Conservation (phyloP, 2,329 filamentous ascomycete genomes). For the Pseudogymnoascus sp. region DNA sequence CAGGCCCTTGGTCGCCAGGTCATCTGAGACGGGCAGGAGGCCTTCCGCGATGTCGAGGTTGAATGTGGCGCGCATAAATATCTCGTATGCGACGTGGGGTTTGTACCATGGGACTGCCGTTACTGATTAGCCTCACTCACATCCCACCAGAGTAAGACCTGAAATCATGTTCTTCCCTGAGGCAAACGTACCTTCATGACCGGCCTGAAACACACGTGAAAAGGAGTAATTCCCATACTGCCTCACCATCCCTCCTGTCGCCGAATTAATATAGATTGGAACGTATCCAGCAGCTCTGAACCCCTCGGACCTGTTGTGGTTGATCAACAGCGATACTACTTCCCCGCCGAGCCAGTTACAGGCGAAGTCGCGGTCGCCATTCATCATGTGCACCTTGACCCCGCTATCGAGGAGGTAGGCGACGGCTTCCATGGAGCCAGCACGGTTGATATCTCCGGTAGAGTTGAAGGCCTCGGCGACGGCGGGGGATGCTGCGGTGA, state of each 20-base stretch:
- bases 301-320: conserved; percentile 32
- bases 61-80: conserved; percentile 42
- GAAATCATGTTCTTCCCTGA: conserved; percentile 23
- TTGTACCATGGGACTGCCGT: conserved; percentile 38
- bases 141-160: conserved; percentile 48
- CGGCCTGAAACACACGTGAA: conserved; percentile 56
- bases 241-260: conserved; percentile 61
- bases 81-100: conserved; percentile 40
- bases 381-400: conserved; percentile 62
- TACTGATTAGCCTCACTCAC: conserved; percentile 43
- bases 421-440: conserved; percentile 49
- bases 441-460: conserved; percentile 55
- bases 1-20: conserved; percentile 33
- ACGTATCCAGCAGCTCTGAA: conserved; percentile 64
- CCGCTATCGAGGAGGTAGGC: conserved; percentile 52
- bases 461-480: conserved; percentile 40
- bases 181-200: conserved; percentile 35
- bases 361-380: conserved; percentile 56
- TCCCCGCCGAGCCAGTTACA: conserved; percentile 70
- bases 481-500: conserved; percentile 39
- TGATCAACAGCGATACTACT: conserved; percentile 56
- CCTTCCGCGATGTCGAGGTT: conserved; percentile 46
- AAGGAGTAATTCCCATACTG: conserved; percentile 70
- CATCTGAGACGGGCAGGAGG: conserved; percentile 25
- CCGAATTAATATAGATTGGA: conserved; percentile 58